Percentiles rank a stretch among this genome's conserved stretches.
Evolutionary conservation across 2,329 filamentous ascomycete species (phyloP).

Genomic region (Mycogone perniciosa): DNA sequence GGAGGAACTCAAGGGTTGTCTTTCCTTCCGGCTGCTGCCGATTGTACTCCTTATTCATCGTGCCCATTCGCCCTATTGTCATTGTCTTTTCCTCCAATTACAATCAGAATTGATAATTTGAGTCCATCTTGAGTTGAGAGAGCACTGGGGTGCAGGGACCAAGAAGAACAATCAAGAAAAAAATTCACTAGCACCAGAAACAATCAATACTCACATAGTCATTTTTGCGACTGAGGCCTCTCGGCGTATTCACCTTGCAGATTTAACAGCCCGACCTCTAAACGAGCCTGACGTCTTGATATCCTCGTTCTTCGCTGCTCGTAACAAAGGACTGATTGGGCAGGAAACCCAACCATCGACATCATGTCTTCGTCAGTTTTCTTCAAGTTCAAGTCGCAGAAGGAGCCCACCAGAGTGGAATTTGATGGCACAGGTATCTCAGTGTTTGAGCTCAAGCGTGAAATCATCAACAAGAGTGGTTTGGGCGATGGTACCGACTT

Average conservation of each 20-base stretch:
- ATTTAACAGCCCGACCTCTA: conserved; percentile 4
- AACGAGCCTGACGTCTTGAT: conserved; percentile 11
- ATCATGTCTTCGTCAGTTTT: conserved; percentile 95
- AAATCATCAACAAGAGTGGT: conserved; percentile 92
- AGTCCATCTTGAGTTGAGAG: conserved; percentile 31
- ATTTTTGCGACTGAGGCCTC: conserved; percentile 21
- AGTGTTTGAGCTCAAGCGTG: conserved; percentile 96
- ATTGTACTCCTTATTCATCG: conserved; percentile 36
- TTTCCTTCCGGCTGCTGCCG: conserved; percentile 31
- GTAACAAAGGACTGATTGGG: conserved; percentile 19
- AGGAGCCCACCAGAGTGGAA: conserved; percentile 86
- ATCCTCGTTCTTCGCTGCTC: conserved; percentile 19
- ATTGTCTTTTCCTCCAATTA: conserved; percentile 32
- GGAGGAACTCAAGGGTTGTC: conserved; percentile 31
- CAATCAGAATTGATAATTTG: conserved; percentile 51
- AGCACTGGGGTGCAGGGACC: conserved; percentile 33
- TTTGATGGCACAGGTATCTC: conserved; percentile 98
- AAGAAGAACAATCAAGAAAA: conserved; percentile 24
- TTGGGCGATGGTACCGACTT: conserved; percentile 95
- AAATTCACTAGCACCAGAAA: conserved; percentile 16
- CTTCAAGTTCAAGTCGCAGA: conserved; percentile 99
- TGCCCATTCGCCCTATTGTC: conserved; percentile 30
- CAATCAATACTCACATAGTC: conserved; percentile 28
- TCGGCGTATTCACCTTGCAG: conserved; percentile 14
- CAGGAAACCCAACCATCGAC: conserved; percentile 21